A percentile compares a stretch with the other conserved stretches of the same genome.
Evolutionary conservation across 495 filamentous ascomycete species (phyloP).

Genomic region (Xylaria castorea): DNA sequence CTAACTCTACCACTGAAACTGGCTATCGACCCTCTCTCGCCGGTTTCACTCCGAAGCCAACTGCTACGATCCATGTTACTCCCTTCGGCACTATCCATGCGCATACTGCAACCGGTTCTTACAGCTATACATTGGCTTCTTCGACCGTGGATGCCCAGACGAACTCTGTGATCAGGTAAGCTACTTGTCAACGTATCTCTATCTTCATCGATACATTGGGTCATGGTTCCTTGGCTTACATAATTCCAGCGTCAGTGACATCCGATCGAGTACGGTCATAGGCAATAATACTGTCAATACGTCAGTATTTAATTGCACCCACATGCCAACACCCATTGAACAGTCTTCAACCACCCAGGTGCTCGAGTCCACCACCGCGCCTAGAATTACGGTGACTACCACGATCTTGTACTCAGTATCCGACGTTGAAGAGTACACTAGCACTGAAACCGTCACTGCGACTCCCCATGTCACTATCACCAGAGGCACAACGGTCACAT

Average conservation of each 20-base stretch:
- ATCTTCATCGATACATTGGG: background rate
- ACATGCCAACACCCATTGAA: background rate
- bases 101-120: background rate
- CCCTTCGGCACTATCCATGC: slow-evolving; percentile 1
- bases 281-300: background rate
- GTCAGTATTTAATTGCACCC: slow-evolving; percentile 17
- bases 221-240: background rate
- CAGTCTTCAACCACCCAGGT: background rate
- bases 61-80: background rate
- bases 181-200: background rate
- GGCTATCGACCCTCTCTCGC: background rate
- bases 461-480: slow-evolving; percentile 25
- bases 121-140: background rate
- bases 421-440: slow-evolving; percentile 11
- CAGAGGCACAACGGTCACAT: slow-evolving; percentile 5
- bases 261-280: background rate
- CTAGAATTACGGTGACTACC: slow-evolving; percentile 22
- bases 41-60: background rate
- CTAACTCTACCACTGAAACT: background rate
- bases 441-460: slow-evolving; percentile 28
- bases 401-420: slow-evolving; percentile 16
- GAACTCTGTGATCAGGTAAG: background rate
- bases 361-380: background rate
- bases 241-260: background rate
- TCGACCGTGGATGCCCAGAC: slow-evolving; percentile 5